These are phyloP conservation scores for Lasiodiplodia sp. DNA, from an alignment of 2,329 filamentous ascomycete species.

Conservation along the genomic window DNA sequence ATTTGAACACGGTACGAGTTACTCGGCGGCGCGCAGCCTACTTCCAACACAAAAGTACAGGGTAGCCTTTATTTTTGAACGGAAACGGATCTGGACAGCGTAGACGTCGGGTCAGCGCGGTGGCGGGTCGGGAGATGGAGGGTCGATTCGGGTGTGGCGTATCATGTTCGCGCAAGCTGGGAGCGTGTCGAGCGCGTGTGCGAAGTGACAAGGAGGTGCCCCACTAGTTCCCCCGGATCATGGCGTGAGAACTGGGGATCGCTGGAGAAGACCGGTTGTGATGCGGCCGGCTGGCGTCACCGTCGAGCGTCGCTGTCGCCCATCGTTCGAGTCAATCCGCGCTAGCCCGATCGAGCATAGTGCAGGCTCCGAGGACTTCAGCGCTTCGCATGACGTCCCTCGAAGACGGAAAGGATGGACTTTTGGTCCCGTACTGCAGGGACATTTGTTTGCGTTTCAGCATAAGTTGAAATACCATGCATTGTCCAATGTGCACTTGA, in stretches of 20 bases:
- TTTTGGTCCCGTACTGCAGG: no score
- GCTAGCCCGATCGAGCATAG: neutral
- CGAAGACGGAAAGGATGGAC: neutral
- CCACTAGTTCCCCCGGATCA: slow-evolving; percentile 13
- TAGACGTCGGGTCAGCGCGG: slow-evolving; percentile 7
- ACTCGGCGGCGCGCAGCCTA: neutral
- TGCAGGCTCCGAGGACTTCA: neutral
- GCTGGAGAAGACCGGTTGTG: neutral
- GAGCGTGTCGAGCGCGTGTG: neutral
- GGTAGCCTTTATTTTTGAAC: no score
- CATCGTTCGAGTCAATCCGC: slow-evolving; percentile 3
- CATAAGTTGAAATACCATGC: neutral
- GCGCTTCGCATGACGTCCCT: neutral
- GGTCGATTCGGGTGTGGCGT: neutral
- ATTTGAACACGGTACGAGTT: neutral
- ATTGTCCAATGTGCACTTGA: neutral
- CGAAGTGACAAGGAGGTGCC: neutral
- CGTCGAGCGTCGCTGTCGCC: slow-evolving; percentile 1
- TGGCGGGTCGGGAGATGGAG: slow-evolving; percentile 15
- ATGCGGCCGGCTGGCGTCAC: neutral
- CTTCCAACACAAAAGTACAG: neutral
- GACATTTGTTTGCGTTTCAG: neutral
- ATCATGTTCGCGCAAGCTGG: slow-evolving; percentile 14
- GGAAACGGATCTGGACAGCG: neutral
- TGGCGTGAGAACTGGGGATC: slow-evolving; percentile 9